Evolutionary conservation across 2,329 filamentous ascomycete species (phyloP).

Genomic region (Ascochyta lentis): DNA sequence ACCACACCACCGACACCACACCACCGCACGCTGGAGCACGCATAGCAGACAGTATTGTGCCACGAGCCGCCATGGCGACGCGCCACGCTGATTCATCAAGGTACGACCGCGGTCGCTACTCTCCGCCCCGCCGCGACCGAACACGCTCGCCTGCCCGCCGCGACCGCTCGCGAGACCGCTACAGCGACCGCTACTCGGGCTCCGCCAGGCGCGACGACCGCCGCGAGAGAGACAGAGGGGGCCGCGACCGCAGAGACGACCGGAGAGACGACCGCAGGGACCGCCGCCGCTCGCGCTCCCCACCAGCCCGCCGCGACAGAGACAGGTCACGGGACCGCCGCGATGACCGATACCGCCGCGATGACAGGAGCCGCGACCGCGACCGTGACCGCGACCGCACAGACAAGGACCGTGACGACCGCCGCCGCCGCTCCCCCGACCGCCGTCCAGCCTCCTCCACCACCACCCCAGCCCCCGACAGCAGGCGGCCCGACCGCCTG

Average conservation of each 20-base stretch:
- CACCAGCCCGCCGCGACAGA: constrained; percentile 59
- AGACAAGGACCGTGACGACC: constrained; percentile 19
- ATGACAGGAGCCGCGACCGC: constrained; percentile 55
- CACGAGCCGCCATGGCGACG: constrained; percentile 51
- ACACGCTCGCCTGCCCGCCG: constrained; percentile 60
- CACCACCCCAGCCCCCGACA: constrained; percentile 51
- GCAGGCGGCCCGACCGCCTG: constrained; percentile 31
- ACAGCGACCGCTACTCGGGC: constrained; percentile 57
- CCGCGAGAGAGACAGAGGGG: constrained; percentile 29
- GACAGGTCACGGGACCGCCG: constrained; percentile 64
- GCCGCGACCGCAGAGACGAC: constrained; percentile 3
- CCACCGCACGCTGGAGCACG: not conserved
- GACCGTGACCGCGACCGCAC: constrained; percentile 3
- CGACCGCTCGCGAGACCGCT: constrained; percentile 26
- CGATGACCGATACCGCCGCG: constrained; percentile 40
- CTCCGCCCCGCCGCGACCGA: constrained; percentile 48
- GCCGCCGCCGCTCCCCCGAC: constrained; percentile 63
- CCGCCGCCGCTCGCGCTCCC: constrained; percentile 55
- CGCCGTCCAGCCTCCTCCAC: constrained; percentile 61
- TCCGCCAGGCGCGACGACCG: constrained; percentile 49
- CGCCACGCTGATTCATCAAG: constrained; percentile 77
- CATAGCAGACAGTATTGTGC: constrained; percentile 30
- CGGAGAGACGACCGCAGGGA: constrained; percentile 47
- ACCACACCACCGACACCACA: not conserved
- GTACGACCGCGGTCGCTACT: constrained; percentile 54